Evolutionary conservation across 768 basidiomycete species (phyloP), one percentile per base, ranked within the genome.

Genomic region (Boletellus ananas): DNA sequence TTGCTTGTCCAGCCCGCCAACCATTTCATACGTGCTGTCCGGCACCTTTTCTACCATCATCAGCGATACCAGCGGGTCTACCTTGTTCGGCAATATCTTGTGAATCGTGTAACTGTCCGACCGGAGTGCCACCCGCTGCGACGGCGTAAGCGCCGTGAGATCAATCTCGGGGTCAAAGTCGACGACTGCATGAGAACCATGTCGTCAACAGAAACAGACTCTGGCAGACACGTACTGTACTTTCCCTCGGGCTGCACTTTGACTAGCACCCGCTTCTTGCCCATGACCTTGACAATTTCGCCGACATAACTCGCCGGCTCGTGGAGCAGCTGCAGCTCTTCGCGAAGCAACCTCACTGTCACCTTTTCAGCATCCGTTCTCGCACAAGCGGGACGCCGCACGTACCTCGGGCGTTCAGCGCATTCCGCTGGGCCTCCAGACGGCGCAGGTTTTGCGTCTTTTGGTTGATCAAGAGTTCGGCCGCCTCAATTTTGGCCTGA

Each of bases 11-110:
- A 98, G 80, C 59, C 95, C 95, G 18, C 96, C 96, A 53, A 99
- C 95, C 94, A 98, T 97, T 71, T 98, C 96, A 72, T 99, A 99
- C 27, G 96, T 98, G 70, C 90, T 93, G 70, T 98, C 95, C 0
- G 95, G 95, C 0, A 98, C 95, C 69, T 99, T 99, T 73, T 99
- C 95, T 11, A 98, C 95, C 94, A 98, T 97, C 96, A 98, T 98
- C 55, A 98, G 82, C 17, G 94, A 96, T 27, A 98, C 94, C 35
- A 98, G 84, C 4, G 96, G 95, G 70, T 97, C 96, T 61, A 97
- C 89, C 73, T 99, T 97, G 76, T 94, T 96, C 1, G 94, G 94
- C 0, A 98, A 76, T 59, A 98, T 90, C 70, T 91, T 93, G 79
- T 98, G 95, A 55, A 98, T 87, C 40, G 90, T 90, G 71, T 98